phyloP scores from a whole-genome alignment of 2,329 filamentous ascomycete genomes.

The Chrysosporium keratinophilum region DNA sequence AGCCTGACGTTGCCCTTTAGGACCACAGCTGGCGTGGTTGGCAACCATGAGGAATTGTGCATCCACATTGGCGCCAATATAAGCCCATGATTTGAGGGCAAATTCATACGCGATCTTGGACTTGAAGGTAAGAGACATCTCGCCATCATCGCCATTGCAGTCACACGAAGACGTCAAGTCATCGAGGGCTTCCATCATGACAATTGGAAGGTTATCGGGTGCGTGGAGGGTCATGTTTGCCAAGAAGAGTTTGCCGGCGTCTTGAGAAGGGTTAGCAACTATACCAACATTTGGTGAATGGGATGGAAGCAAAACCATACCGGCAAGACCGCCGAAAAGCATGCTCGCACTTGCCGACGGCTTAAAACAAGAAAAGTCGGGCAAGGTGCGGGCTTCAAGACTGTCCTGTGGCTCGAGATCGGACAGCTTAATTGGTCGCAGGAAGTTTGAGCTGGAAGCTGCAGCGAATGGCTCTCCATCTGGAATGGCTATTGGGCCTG shows the following conservation, averaged over 20 bases:
- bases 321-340: constrained; percentile 22
- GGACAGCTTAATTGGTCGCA: constrained; percentile 3
- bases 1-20: constrained; percentile 22
- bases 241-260: constrained; percentile 20
- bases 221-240: constrained; percentile 29
- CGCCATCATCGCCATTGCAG: constrained; percentile 21
- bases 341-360: constrained; percentile 19
- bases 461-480: not conserved
- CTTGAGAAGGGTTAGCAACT: constrained; percentile 6
- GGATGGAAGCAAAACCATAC: constrained; percentile 14
- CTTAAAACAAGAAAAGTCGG: constrained; percentile 19
- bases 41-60: constrained; percentile 26
- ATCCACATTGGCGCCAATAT: constrained; percentile 23
- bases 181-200: constrained; percentile 29
- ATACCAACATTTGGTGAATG: not conserved
- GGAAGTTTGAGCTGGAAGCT: not conserved
- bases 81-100: constrained; percentile 24
- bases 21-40: constrained; percentile 26
- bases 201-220: constrained; percentile 20
- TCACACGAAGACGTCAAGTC: constrained; percentile 22
- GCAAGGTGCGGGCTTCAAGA: constrained; percentile 14
- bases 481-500: not conserved
- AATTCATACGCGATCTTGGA: constrained; percentile 23
- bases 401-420: constrained; percentile 7
- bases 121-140: constrained; percentile 24